Conservation (phyloP, 768 basidiomycete species). For the Hysterangium stoloniferum region DNA sequence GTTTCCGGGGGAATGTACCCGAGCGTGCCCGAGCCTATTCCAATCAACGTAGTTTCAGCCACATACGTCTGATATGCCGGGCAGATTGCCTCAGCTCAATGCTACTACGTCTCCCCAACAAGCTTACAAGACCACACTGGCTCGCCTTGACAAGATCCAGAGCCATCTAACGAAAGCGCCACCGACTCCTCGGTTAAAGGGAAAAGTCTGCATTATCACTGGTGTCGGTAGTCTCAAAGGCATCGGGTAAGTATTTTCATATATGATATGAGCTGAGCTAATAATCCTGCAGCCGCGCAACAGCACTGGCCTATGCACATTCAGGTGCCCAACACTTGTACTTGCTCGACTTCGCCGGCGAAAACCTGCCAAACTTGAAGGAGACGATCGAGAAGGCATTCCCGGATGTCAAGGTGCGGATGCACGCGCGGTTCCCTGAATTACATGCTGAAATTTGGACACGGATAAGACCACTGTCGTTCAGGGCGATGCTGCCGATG, state of each 20-base stretch:
- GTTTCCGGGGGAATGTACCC: too few relatives aligned
- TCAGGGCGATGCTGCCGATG: slow-evolving; percentile 80
- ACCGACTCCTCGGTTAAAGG: slow-evolving; percentile 49
- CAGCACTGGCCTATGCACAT: slow-evolving; percentile 68
- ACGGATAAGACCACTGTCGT: slow-evolving; percentile 59
- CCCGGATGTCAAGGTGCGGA: slow-evolving; percentile 67
- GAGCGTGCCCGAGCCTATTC: too few relatives aligned
- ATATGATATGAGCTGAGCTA: not conserved
- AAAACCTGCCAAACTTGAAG: slow-evolving; percentile 65
- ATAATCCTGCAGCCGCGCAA: slow-evolving; percentile 47
- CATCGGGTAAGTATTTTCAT: slow-evolving; percentile 58
- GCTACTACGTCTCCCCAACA: slow-evolving; percentile 30
- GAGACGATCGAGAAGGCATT: slow-evolving; percentile 58
- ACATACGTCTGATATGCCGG: not conserved
- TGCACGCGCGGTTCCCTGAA: not conserved
- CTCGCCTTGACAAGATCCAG: slow-evolving; percentile 61
- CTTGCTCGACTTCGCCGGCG: slow-evolving; percentile 60
- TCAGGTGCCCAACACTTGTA: slow-evolving; percentile 78
- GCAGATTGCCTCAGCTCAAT: slow-evolving; percentile 8
- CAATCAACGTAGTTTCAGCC: too few relatives aligned
- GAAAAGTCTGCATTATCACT: slow-evolving; percentile 82
- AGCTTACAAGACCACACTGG: slow-evolving; percentile 50
- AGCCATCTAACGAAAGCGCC: slow-evolving; percentile 52
- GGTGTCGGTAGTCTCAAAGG: slow-evolving; percentile 83
- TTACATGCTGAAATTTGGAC: not conserved